Percentiles rank a stretch among this genome's conserved stretches.
Conservation (phyloP, 768 basidiomycete species). For the Fomitopsis serialis region DNA sequence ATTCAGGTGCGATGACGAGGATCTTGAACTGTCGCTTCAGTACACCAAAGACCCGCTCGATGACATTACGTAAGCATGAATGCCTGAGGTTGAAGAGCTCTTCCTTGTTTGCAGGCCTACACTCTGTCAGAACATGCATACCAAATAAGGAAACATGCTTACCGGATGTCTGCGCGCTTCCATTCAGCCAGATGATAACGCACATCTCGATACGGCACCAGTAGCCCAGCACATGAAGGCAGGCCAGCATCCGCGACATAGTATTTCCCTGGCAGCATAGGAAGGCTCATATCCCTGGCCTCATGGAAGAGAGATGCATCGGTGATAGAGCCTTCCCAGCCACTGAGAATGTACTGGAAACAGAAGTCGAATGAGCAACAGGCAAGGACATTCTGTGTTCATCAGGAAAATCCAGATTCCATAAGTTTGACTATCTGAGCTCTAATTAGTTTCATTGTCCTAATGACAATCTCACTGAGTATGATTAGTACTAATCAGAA, state of each 20-base stretch:
- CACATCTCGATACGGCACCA: too few species aligned
- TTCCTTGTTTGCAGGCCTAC: constrained; percentile 10
- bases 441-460: too few species aligned
- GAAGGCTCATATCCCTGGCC: constrained; percentile 17
- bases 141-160: constrained; percentile 3
- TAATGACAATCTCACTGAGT: too few species aligned
- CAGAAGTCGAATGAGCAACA: constrained; percentile 16
- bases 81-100: constrained; percentile 19
- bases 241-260: too few species aligned
- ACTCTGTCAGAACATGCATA: background rate
- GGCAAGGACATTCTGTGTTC: constrained; percentile 28
- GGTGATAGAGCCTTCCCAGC: constrained; percentile 25
- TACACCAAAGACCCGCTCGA: constrained; percentile 20
- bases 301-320: constrained; percentile 22
- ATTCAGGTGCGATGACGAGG: constrained; percentile 14
- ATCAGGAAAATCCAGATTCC: too few species aligned
- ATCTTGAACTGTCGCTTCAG: constrained; percentile 12
- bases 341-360: constrained; percentile 23
- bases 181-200: constrained; percentile 33
- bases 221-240: too few species aligned
- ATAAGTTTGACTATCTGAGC: too few species aligned
- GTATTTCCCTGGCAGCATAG: too few species aligned
- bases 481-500: too few species aligned
- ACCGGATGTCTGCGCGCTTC: constrained; percentile 12
- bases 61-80: constrained; percentile 12